These are phyloP conservation scores for Fonsecaea pugnacius DNA, from an alignment of 2,329 filamentous ascomycete genomes.

Conservation along the genomic window DNA sequence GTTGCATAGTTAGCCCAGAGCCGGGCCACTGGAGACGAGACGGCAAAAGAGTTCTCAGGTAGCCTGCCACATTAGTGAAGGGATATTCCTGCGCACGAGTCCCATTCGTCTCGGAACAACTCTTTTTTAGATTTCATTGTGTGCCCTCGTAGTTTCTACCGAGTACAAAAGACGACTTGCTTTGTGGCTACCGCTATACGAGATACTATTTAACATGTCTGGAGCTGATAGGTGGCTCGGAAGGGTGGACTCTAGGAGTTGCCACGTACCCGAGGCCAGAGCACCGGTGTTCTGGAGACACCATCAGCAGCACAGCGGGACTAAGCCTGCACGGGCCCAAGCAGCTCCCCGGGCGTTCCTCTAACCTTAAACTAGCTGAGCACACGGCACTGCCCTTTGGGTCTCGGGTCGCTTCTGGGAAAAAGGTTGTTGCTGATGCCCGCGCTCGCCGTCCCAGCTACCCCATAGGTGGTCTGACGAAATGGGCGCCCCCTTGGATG, in stretches of 20 bases:
- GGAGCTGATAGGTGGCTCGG: conserved; percentile 4
- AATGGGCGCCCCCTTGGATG: not conserved
- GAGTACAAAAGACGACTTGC: not conserved
- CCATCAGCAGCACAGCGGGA: not conserved
- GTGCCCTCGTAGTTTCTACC: not conserved
- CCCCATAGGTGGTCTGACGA: conserved; percentile 3
- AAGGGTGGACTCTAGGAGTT: not conserved
- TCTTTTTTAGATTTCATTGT: not conserved
- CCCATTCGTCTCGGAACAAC: not conserved
- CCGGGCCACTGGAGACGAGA: not conserved
- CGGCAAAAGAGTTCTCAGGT: conserved; percentile 1
- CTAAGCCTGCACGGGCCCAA: conserved; percentile 9
- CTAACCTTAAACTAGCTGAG: conserved; percentile 1
- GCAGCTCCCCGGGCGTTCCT: conserved; percentile 13
- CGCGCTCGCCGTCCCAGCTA: not conserved
- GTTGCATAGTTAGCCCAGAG: not conserved
- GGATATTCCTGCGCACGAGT: not conserved
- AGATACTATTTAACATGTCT: not conserved
- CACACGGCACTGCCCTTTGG: not conserved
- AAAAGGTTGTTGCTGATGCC: not conserved
- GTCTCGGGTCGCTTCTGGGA: conserved; percentile 3
- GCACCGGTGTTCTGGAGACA: conserved; percentile 9
- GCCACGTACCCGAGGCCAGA: conserved; percentile 13
- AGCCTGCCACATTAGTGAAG: not conserved
- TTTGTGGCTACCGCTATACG: not conserved